phyloP scores from a whole-genome alignment of 2,329 filamentous ascomycete genomes.

The Pseudopithomyces maydicus region DNA sequence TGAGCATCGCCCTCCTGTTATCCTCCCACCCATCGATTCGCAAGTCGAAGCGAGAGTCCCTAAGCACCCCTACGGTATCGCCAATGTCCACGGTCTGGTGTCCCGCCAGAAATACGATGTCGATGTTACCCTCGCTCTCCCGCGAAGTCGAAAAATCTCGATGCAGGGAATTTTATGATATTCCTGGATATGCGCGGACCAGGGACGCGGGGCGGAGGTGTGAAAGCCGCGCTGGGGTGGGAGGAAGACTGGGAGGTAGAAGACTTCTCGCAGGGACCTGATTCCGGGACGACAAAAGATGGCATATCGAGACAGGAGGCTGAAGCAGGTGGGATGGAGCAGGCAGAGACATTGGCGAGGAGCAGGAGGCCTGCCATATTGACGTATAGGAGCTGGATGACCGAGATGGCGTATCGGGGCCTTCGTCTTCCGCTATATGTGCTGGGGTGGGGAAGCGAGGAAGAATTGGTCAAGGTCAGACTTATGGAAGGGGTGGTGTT shows the following conservation, averaged over 20 bases:
- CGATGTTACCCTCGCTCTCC: conserved; percentile 73
- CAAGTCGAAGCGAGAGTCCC: conserved; percentile 6
- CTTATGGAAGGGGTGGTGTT: conserved; percentile 80
- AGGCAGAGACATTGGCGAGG: conserved; percentile 39
- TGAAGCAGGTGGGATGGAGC: conserved; percentile 9
- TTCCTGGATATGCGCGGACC: conserved; percentile 69
- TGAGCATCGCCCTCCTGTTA: conserved; percentile 43
- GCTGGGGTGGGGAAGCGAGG: conserved; percentile 68
- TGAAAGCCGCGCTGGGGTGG: conserved; percentile 32
- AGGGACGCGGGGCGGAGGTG: conserved; percentile 6
- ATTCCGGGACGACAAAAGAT: conserved; percentile 14
- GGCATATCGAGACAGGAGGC: conserved; percentile 4
- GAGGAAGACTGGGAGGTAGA: conserved; percentile 39
- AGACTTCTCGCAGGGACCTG: conserved; percentile 23
- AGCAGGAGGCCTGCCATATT: conserved; percentile 78
- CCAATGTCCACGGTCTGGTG: conserved; percentile 49
- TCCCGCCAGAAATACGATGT: conserved; percentile 85
- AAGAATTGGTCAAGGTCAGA: conserved; percentile 65
- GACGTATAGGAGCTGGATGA: conserved; percentile 69
- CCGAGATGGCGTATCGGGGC: conserved; percentile 31
- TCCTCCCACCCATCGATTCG: conserved; percentile 7
- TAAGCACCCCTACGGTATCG: conserved; percentile 57
- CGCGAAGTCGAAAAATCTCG: conserved; percentile 76
- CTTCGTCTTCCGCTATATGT: conserved; percentile 68
- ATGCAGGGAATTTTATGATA: conserved; percentile 93